phyloP scores from a whole-genome alignment of 179 eudicot genomes.

The Spergularia azorica region DNA sequence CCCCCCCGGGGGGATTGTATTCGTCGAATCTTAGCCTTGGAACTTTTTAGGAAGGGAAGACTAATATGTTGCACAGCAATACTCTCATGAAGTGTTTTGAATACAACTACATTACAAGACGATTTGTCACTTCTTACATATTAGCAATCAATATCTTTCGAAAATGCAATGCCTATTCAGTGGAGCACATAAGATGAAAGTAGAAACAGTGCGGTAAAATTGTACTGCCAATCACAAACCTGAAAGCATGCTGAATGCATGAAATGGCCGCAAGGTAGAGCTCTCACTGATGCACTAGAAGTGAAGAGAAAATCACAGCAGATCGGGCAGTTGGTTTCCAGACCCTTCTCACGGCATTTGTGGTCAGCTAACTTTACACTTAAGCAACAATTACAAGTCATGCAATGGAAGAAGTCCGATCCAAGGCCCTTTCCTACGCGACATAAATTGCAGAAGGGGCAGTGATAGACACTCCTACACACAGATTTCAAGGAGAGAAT shows the following conservation, averaged over 20 bases:
- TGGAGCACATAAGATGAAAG: neutral
- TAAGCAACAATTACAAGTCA: slow-evolving; percentile 91
- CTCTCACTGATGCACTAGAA: slow-evolving; percentile 84
- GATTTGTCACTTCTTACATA: neutral
- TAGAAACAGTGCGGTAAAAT: neutral
- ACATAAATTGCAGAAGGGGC: slow-evolving; percentile 96
- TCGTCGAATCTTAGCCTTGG: neutral
- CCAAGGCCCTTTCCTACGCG: slow-evolving; percentile 96
- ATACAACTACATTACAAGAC: neutral
- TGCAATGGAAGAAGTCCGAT: slow-evolving; percentile 88
- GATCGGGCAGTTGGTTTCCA: slow-evolving; percentile 95
- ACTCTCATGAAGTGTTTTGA: neutral
- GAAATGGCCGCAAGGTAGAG: slow-evolving; percentile 95
- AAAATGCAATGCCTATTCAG: neutral
- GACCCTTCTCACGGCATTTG: slow-evolving; percentile 88
- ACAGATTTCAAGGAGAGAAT: slow-evolving; percentile 12
- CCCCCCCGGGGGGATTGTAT: neutral
- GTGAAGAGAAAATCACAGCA: slow-evolving; percentile 98
- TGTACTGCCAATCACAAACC: slow-evolving; percentile 39
- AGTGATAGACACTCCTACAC: slow-evolving; percentile 88
- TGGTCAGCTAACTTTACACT: slow-evolving; percentile 72
- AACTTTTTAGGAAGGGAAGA: neutral
- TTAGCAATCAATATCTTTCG: neutral
- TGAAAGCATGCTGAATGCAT: slow-evolving; percentile 99
- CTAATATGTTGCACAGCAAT: neutral